phyloP scores from a whole-genome alignment of 306 rosid species.

The Lagenaria siceraria region DNA sequence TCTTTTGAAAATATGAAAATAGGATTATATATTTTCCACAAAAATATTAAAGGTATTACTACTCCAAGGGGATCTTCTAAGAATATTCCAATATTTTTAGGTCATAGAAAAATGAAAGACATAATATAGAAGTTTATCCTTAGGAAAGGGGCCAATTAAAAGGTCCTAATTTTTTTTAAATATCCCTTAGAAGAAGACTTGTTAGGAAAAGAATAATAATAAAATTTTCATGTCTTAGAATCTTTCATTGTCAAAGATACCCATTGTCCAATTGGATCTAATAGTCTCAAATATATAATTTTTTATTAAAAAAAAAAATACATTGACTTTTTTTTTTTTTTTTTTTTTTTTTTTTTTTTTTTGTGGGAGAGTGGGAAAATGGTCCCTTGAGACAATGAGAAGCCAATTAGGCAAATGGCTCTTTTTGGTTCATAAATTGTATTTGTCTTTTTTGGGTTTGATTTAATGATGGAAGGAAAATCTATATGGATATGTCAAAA shows the following conservation, averaged over 20 bases:
- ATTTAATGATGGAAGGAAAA: neutral
- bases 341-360: no score
- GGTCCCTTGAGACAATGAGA: neutral
- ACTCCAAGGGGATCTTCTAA: neutral
- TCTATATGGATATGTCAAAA: neutral
- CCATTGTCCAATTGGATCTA: neutral
- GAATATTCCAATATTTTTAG: neutral
- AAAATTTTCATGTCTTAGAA: neutral
- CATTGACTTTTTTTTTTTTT: neutral
- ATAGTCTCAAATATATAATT: neutral
- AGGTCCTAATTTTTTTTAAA: neutral
- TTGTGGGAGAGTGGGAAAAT: neutral
- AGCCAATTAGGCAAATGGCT: neutral
- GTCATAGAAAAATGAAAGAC: neutral
- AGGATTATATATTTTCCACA: neutral
- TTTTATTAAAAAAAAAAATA: neutral
- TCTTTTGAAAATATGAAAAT: neutral
- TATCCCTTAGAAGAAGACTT: neutral
- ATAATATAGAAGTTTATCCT: neutral
- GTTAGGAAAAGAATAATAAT: neutral
- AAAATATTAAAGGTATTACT: neutral
- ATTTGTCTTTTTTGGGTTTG: neutral
- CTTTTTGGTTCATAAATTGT: neutral
- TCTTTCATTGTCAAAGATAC: conserved; percentile 2
- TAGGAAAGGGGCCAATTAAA: neutral